phyloP scores from a whole-genome alignment of 148 eudicot species.

The Vaccinium myrtillus region DNA sequence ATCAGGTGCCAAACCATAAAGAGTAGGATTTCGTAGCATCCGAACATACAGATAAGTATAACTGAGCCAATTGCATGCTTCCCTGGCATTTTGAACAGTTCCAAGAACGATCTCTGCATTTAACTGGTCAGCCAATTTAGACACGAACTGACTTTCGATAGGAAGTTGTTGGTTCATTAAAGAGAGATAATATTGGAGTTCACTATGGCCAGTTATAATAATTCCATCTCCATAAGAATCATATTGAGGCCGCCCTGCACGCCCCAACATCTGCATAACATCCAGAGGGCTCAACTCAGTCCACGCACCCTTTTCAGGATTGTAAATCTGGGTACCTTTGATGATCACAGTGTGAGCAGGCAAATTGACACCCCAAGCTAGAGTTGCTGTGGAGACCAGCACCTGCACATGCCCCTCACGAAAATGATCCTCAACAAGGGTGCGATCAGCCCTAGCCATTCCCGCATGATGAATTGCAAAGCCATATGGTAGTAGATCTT shows the following conservation, averaged over 20 bases:
- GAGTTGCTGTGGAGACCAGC: conserved; percentile 62
- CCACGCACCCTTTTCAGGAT: conserved; percentile 73
- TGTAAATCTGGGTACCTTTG: conserved; percentile 68
- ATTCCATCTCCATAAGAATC: conserved; percentile 69
- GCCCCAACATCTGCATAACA: conserved; percentile 74
- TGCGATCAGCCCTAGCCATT: conserved; percentile 61
- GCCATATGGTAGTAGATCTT: conserved; percentile 60
- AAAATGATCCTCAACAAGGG: conserved; percentile 57
- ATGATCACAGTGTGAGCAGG: conserved; percentile 70
- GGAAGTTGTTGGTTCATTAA: conserved; percentile 70
- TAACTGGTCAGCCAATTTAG: conserved; percentile 74
- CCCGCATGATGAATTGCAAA: conserved; percentile 71
- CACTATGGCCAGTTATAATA: conserved; percentile 60
- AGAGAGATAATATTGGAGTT: conserved; percentile 57
- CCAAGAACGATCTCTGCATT: conserved; percentile 98
- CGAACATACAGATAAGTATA: conserved; percentile 82
- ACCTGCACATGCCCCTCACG: conserved; percentile 59
- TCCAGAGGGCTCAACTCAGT: conserved; percentile 66
- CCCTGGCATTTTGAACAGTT: conserved; percentile 88
- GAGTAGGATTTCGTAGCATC: conserved; percentile 66
- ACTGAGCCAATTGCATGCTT: conserved; percentile 78
- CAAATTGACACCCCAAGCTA: conserved; percentile 66
- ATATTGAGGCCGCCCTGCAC: conserved; percentile 73
- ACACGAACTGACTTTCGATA: conserved; percentile 61
- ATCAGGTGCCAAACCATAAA: conserved; percentile 70